A percentile compares a stretch with the other conserved stretches of the same genome.
phyloP scores from a whole-genome alignment of 2,329 filamentous ascomycete species.

The Delphinella strobiligena region DNA sequence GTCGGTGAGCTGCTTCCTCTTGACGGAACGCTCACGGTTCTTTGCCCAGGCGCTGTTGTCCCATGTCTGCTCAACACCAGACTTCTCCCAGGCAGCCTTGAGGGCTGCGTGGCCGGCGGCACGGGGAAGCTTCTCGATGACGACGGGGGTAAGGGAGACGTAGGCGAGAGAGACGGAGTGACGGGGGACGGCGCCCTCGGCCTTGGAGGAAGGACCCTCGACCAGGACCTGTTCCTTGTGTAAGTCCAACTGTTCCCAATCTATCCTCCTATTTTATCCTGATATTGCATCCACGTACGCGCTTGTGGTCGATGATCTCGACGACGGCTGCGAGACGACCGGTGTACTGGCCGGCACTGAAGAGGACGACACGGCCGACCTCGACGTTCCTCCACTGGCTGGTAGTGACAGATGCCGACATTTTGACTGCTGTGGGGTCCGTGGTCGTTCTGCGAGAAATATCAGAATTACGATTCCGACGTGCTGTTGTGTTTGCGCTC shows the following conservation, averaged over 20 bases:
- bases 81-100: constrained; percentile 81
- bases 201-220: constrained; percentile 79
- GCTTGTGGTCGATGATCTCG: constrained; percentile 99
- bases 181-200: constrained; percentile 70
- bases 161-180: constrained; percentile 73
- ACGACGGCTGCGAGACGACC: constrained; percentile 89
- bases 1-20: constrained; percentile 86
- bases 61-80: constrained; percentile 88
- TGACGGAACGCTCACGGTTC: constrained; percentile 74
- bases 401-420: constrained; percentile 37
- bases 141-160: constrained; percentile 79
- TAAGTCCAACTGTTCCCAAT: neutral
- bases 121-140: constrained; percentile 75
- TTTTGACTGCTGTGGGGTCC: constrained; percentile 19
- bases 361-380: constrained; percentile 92
- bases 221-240: constrained; percentile 64
- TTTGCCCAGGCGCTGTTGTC: constrained; percentile 85
- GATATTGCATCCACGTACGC: constrained; percentile 68
- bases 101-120: constrained; percentile 71
- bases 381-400: constrained; percentile 85
- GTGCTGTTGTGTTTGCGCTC: neutral
- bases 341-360: constrained; percentile 68
- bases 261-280: constrained; percentile 1
- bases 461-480: constrained; percentile 5
- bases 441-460: constrained; percentile 5